Evolutionary conservation across 1,284 basidiomycete genomes (phyloP), one percentile per base, ranked within the genome.

Genomic region (Cutaneotrichosporon dermatis): DNA sequence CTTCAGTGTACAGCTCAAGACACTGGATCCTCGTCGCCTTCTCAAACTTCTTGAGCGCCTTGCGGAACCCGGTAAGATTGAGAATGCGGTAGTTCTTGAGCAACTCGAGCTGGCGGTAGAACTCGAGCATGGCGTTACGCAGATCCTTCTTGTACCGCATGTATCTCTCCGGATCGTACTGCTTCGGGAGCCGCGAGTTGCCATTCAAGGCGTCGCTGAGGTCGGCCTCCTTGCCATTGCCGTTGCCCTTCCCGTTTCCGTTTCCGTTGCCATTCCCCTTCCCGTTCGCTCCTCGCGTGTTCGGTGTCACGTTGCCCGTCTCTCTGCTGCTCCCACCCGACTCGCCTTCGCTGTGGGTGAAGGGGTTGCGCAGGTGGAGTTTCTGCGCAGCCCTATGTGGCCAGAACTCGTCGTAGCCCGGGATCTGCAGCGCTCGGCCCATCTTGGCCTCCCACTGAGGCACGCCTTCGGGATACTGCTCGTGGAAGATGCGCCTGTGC

Each of bases 41-140:
- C 72, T 92, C 90, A 68, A 92, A 96, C 79, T 96, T 98, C 79
- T 93, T 97, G 63, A 96, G 74, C 0, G 88, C 88, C 66, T 98
- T 97, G 25, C 89, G 82, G 74, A 97, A 93, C 0, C 92, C 94
- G 2, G 89, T 89, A 8, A 93, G 76, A 73, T 97, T 97, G 54
- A 97, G 78, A 50, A 89, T 86, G 41, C 90, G 82, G 75, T 91
- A 94, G 71, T 93, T 92, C 66, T 91, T 89, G 59, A 97, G 79
- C 48, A 88, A 79, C 73, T 96, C 91, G 16, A 72, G 60, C 43
- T 74, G 88, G 83, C 88, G 85, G 78, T 96, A 94, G 74, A 89
- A 89, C 71, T 96, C 93, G 57, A 88, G 68, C 2, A 92, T 83
- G 1, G 92, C 93, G 53, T 84, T 86, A 72, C 89, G 88, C 58